phyloP scores from a whole-genome alignment of 306 rosid genomes.

The Vicia faba region DNA sequence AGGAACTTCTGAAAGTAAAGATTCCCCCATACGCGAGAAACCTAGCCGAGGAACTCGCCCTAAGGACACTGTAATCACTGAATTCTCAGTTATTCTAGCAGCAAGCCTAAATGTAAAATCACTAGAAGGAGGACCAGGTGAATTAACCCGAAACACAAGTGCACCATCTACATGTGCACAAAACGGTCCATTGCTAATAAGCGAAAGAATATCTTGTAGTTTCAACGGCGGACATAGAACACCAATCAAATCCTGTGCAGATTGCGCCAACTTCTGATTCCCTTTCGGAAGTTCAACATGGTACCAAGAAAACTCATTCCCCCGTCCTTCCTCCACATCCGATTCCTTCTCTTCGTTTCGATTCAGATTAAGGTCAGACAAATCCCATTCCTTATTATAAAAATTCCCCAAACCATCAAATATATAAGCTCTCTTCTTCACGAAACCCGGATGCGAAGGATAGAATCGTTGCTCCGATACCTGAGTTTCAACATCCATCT shows the following conservation, averaged over 20 bases:
- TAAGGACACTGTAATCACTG: conserved; percentile 83
- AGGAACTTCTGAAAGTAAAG: conserved; percentile 92
- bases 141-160: conserved; percentile 88
- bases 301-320: conserved; percentile 90
- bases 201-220: conserved; percentile 95
- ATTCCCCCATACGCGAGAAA: conserved; percentile 72
- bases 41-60: conserved; percentile 96
- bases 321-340: conserved; percentile 60
- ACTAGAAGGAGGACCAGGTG: conserved; percentile 89
- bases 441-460: conserved; percentile 54
- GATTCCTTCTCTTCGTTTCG: conserved; percentile 40
- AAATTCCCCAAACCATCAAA: conserved; percentile 81
- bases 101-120: conserved; percentile 89
- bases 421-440: conserved; percentile 80
- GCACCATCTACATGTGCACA: conserved; percentile 95
- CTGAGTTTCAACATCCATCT: conserved; percentile 52
- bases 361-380: conserved; percentile 53
- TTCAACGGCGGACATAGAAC: conserved; percentile 94
- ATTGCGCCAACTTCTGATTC: conserved; percentile 72
- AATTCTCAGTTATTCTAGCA: conserved; percentile 78
- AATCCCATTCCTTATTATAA: conserved; percentile 90
- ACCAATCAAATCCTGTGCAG: conserved; percentile 79
- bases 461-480: conserved; percentile 43
- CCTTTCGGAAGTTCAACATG: conserved; percentile 95
- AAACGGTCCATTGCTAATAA: conserved; percentile 96